phyloP scores from a whole-genome alignment of 1,284 basidiomycete species.

The Xanthoconium separans region DNA sequence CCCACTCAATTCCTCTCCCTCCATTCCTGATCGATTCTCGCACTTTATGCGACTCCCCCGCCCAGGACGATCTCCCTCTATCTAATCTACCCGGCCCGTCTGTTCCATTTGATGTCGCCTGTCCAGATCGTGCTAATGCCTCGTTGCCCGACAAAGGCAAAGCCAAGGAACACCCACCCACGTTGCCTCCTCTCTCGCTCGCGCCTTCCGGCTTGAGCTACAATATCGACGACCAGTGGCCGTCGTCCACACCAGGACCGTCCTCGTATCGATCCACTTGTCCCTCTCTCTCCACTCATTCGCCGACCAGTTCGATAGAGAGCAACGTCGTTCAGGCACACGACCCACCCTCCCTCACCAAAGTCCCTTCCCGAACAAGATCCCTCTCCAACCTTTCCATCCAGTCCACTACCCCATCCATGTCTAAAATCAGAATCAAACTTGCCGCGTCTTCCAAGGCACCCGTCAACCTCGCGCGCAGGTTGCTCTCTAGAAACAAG shows the following conservation, averaged over 20 bases:
- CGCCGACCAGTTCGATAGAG: constrained; percentile 16
- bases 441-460: constrained; percentile 40
- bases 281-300: constrained; percentile 20
- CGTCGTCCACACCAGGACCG: constrained; percentile 49
- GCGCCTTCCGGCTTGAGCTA: constrained; percentile 50
- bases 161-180: constrained; percentile 55
- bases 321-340: constrained; percentile 11
- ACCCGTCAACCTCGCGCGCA: constrained; percentile 54
- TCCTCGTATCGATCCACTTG: constrained; percentile 52
- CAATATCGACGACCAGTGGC: constrained; percentile 43
- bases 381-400: constrained; percentile 58
- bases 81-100: constrained; percentile 31
- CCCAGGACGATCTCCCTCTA: constrained; percentile 13
- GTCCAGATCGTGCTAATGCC: constrained; percentile 16
- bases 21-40: constrained; percentile 1
- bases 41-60: constrained; percentile 19
- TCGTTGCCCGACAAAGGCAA: constrained; percentile 50
- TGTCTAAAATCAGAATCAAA: constrained; percentile 49
- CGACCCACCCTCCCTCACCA: constrained; percentile 19
- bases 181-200: constrained; percentile 63
- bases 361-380: constrained; percentile 44
- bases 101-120: constrained; percentile 11
- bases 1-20: constrained; percentile 35
- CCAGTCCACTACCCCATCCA: constrained; percentile 44
- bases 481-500: constrained; percentile 49